These are phyloP conservation scores for Umbelopsis vinacea DNA, from an alignment of 192 early-diverging fungal species.

Conservation along the genomic window DNA sequence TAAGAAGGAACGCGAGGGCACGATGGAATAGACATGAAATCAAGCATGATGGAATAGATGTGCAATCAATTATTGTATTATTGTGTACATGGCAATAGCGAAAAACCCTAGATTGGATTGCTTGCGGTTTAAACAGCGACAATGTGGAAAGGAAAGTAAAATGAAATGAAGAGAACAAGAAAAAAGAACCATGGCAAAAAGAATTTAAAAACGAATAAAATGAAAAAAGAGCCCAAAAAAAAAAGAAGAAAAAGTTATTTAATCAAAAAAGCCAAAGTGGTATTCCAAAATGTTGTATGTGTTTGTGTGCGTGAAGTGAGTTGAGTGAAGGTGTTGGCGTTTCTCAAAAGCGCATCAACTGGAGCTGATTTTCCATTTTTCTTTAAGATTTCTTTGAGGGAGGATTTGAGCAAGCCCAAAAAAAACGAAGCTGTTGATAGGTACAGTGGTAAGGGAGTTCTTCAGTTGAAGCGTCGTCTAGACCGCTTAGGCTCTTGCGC, in stretches of 20 bases:
- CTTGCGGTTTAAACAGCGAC: background rate
- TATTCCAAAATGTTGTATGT: too few relatives aligned
- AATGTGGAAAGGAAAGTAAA: background rate
- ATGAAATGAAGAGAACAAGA: background rate
- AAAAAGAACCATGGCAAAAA: background rate
- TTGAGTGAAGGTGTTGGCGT: background rate
- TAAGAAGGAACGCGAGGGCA: slow-evolving; percentile 10
- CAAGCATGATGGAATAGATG: slow-evolving; percentile 1
- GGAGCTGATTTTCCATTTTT: background rate
- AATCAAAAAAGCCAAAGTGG: background rate
- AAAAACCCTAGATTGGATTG: background rate
- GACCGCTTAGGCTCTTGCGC: slow-evolving; percentile 4
- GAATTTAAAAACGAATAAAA: background rate
- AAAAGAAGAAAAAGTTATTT: background rate
- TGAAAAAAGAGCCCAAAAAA: background rate
- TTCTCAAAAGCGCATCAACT: background rate
- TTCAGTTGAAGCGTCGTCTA: slow-evolving; percentile 4
- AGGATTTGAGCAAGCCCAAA: background rate
- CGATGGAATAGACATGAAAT: background rate
- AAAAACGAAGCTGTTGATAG: background rate
- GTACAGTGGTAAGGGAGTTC: background rate
- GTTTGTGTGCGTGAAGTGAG: too few relatives aligned
- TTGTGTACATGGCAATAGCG: slow-evolving; percentile 8
- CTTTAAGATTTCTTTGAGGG: background rate
- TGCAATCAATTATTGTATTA: slow-evolving; percentile 16